These are phyloP conservation scores for Ceratobasidium sp. DNA, from an alignment of 1,284 basidiomycete genomes.

Conservation along the genomic window DNA sequence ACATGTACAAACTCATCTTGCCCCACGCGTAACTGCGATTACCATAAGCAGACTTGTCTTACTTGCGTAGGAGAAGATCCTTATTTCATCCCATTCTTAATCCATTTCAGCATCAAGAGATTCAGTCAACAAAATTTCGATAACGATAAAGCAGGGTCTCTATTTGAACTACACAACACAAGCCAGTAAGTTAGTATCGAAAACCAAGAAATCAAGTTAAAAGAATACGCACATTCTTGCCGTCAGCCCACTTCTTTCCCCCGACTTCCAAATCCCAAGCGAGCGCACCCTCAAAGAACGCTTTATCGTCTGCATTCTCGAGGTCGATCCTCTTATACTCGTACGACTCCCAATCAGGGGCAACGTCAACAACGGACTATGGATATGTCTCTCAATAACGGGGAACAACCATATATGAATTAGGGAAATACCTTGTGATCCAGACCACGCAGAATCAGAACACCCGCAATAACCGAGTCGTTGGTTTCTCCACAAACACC, in stretches of 20 bases:
- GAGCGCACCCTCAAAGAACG: constrained; percentile 90
- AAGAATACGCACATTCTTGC: constrained; percentile 79
- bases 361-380: constrained; percentile 80
- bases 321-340: constrained; percentile 78
- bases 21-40: constrained; percentile 6
- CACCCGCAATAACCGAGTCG: constrained; percentile 84
- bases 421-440: constrained; percentile 57
- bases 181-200: neutral
- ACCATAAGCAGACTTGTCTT: no score
- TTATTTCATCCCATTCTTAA: no score
- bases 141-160: neutral
- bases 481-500: constrained; percentile 90
- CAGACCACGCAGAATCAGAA: constrained; percentile 83
- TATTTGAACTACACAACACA: neutral
- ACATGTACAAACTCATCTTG: constrained; percentile 39
- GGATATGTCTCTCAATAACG: no score
- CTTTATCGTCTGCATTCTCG: constrained; percentile 78
- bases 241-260: constrained; percentile 89
- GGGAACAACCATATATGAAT: neutral
- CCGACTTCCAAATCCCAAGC: constrained; percentile 92
- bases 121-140: neutral
- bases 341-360: constrained; percentile 92
- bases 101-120: no score
- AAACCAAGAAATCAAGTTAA: neutral
- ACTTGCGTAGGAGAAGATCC: no score